phyloP scores from a whole-genome alignment of 1,284 basidiomycete species.

The Tilletia caries region DNA sequence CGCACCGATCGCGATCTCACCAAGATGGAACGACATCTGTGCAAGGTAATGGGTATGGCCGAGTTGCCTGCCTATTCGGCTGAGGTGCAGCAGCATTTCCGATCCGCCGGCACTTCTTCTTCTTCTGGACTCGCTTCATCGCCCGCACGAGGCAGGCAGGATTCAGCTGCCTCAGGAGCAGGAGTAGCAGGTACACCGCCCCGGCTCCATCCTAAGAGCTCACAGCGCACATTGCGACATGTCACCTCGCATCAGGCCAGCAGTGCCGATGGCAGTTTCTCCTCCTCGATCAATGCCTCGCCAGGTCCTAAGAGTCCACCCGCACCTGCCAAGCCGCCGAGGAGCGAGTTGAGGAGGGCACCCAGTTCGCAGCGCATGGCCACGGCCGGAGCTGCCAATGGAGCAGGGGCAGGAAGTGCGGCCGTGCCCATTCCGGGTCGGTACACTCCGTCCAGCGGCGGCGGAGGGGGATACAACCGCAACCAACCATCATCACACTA shows the following conservation, averaged over 20 bases:
- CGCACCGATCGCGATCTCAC: constrained; percentile 80
- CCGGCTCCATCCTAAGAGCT: constrained; percentile 7
- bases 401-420: too few relatives aligned
- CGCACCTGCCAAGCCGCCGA: constrained; percentile 18
- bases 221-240: neutral
- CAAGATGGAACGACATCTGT: constrained; percentile 52
- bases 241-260: neutral
- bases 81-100: neutral
- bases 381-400: too few relatives aligned
- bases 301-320: constrained; percentile 18
- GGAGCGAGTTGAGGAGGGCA: constrained; percentile 25
- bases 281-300: neutral
- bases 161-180: neutral
- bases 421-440: neutral
- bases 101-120: neutral
- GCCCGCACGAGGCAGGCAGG: neutral
- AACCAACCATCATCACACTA: too few relatives aligned
- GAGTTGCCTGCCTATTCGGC: neutral
- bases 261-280: neutral
- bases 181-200: neutral
- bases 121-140: neutral
- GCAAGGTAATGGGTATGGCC: neutral
- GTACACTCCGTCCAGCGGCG: neutral
- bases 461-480: too few relatives aligned
- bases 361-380: constrained; percentile 15